phyloP scores from a whole-genome alignment of 2,329 filamentous ascomycete genomes.

The Fusarium anthophilum region DNA sequence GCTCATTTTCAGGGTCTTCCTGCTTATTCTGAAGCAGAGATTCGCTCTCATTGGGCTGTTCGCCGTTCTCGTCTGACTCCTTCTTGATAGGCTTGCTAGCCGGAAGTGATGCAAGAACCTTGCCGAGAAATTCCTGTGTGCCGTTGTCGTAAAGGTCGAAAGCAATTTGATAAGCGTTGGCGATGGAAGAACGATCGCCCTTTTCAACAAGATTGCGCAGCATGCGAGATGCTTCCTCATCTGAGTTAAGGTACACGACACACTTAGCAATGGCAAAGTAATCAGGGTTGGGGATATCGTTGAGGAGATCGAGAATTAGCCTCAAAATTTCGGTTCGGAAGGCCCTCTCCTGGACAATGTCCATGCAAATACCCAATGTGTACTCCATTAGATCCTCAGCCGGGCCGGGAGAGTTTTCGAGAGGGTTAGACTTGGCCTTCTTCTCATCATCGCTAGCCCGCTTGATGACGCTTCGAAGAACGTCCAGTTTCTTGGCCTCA shows the following conservation, averaged over 20 bases:
- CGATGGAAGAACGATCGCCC: constrained; percentile 79
- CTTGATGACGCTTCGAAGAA: constrained; percentile 86
- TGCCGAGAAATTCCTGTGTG: constrained; percentile 94
- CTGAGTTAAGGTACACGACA: constrained; percentile 93
- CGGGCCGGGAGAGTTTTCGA: constrained; percentile 62
- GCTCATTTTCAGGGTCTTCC: constrained; percentile 63
- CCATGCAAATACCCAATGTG: constrained; percentile 94
- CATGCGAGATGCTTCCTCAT: constrained; percentile 89
- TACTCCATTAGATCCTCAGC: constrained; percentile 98
- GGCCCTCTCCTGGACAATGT: constrained; percentile 91
- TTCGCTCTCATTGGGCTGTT: constrained; percentile 56
- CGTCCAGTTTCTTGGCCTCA: constrained; percentile 90
- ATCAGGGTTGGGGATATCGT: constrained; percentile 89
- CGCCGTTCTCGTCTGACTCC: constrained; percentile 55
- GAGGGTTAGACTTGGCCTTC: constrained; percentile 66
- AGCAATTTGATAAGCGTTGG: constrained; percentile 94
- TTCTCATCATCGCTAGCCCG: constrained; percentile 89
- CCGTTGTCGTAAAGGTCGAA: constrained; percentile 99
- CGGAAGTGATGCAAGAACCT: constrained; percentile 84
- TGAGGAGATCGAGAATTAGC: constrained; percentile 93
- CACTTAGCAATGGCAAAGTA: constrained; percentile 99
- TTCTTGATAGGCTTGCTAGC: constrained; percentile 57
- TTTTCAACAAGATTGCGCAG: constrained; percentile 83
- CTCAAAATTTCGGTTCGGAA: constrained; percentile 86
- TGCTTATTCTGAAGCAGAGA: constrained; percentile 60